Evolutionary conservation across 306 rosid species (phyloP).

Genomic region (Alnus glutinosa): DNA sequence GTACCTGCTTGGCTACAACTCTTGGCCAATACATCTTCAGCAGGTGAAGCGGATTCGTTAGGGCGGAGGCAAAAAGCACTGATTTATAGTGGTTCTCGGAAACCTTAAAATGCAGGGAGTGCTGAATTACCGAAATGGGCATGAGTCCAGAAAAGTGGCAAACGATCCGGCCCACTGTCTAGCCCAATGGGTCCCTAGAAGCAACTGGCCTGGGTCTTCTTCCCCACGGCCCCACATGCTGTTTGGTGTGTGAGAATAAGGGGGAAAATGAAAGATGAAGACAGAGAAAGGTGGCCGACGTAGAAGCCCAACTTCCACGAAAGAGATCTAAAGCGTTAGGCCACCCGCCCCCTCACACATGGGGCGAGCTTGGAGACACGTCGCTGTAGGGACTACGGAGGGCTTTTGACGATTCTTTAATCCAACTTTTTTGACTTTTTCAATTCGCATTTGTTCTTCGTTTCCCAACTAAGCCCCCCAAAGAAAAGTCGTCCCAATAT

Average conservation of each 20-base stretch:
- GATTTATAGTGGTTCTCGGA: neutral
- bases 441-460: neutral
- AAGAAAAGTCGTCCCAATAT: neutral
- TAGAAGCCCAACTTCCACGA: neutral
- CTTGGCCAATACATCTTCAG: no score
- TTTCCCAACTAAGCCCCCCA: neutral
- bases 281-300: neutral
- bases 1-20: neutral
- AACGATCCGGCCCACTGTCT: neutral
- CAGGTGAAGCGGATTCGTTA: neutral
- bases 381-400: no score
- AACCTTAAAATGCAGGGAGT: slow-evolving; percentile 2
- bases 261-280: neutral
- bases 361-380: no score
- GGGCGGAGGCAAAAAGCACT: neutral
- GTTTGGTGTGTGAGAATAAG: neutral
- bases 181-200: neutral
- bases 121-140: slow-evolving; percentile 1
- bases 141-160: neutral
- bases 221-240: neutral
- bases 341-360: no score
- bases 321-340: neutral
- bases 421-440: neutral
- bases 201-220: neutral
- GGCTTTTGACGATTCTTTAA: neutral